A percentile compares a stretch with the other conserved stretches of the same genome.
Conservation (phyloP, 2,329 filamentous ascomycete genomes). For the Pseudocercospora cruenta region DNA sequence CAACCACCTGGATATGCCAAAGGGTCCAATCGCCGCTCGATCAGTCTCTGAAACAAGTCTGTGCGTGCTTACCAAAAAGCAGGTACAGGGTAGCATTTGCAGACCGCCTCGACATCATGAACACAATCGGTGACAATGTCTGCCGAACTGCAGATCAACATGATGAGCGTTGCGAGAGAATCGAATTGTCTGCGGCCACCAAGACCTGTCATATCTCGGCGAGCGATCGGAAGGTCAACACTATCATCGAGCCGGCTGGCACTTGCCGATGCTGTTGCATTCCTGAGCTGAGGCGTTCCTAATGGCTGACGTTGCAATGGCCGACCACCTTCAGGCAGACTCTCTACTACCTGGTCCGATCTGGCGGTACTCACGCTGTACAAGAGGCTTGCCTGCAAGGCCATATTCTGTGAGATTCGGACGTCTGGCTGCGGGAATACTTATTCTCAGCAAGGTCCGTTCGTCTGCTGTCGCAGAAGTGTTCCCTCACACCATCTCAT, state of each 20-base stretch:
- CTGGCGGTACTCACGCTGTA: conserved; percentile 30
- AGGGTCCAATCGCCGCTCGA: conserved; percentile 34
- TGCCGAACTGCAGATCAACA: conserved; percentile 6
- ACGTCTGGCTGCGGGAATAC: conserved; percentile 32
- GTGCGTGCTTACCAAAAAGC: conserved; percentile 26
- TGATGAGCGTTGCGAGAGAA: conserved; percentile 20
- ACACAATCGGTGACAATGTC: conserved; percentile 24
- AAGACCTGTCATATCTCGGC: conserved; percentile 17
- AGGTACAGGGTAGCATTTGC: conserved; percentile 28
- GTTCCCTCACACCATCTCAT: conserved; percentile 30
- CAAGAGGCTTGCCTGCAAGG: conserved; percentile 33
- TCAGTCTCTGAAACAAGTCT: conserved; percentile 35
- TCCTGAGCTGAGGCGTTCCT: conserved; percentile 37
- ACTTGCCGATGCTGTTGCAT: conserved; percentile 33
- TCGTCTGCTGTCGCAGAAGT: conserved; percentile 23
- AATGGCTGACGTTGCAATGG: conserved; percentile 29
- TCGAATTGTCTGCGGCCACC: conserved; percentile 18
- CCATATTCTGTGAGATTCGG: conserved; percentile 21
- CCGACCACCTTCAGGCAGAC: conserved; percentile 21
- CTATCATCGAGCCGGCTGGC: conserved; percentile 7
- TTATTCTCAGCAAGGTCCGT: conserved; percentile 36
- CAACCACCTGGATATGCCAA: conserved; percentile 21
- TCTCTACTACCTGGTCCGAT: conserved; percentile 27
- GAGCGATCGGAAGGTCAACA: conserved; percentile 12
- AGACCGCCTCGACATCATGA: conserved; percentile 31